Percentiles rank a stretch among this genome's conserved stretches.
These are phyloP conservation scores for Stenogyne calaminthoides DNA, from an alignment of 305 asterid genomes.

Conservation along the genomic window DNA sequence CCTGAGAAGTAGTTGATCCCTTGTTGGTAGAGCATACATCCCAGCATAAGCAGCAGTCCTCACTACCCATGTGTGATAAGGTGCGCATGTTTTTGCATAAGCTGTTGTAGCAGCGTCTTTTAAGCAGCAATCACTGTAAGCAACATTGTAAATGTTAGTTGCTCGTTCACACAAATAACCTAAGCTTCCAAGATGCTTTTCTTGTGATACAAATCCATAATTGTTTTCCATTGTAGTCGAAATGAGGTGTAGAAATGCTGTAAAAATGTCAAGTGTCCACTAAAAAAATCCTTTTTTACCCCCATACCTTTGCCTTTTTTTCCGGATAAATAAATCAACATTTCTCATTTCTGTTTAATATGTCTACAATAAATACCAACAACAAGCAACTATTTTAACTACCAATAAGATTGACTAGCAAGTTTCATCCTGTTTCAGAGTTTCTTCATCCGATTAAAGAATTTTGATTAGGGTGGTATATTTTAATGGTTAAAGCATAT, in stretches of 20 bases:
- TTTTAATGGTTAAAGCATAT: too few relatives aligned
- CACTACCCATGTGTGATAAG: slow-evolving; percentile 93
- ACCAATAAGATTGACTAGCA: not conserved
- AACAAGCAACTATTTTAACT: not conserved
- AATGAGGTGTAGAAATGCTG: not conserved
- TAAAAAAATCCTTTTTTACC: not conserved
- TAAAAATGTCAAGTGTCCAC: not conserved
- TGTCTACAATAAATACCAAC: not conserved
- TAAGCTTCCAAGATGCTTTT: not conserved
- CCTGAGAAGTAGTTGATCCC: slow-evolving; percentile 80
- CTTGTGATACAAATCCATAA: not conserved
- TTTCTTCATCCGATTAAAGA: not conserved
- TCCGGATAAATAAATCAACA: not conserved
- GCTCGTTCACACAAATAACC: not conserved
- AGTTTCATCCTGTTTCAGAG: not conserved
- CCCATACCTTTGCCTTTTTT: not conserved
- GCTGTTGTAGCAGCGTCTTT: slow-evolving; percentile 88
- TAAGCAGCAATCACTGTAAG: slow-evolving; percentile 62
- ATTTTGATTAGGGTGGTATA: not conserved
- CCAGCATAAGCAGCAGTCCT: slow-evolving; percentile 97
- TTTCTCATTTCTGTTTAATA: not conserved
- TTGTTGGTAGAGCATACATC: slow-evolving; percentile 90
- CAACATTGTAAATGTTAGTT: slow-evolving; percentile 10
- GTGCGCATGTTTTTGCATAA: slow-evolving; percentile 90
- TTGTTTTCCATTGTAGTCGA: not conserved